Conservation (phyloP, 2,329 filamentous ascomycete genomes). For the Diaporthe sp. region DNA sequence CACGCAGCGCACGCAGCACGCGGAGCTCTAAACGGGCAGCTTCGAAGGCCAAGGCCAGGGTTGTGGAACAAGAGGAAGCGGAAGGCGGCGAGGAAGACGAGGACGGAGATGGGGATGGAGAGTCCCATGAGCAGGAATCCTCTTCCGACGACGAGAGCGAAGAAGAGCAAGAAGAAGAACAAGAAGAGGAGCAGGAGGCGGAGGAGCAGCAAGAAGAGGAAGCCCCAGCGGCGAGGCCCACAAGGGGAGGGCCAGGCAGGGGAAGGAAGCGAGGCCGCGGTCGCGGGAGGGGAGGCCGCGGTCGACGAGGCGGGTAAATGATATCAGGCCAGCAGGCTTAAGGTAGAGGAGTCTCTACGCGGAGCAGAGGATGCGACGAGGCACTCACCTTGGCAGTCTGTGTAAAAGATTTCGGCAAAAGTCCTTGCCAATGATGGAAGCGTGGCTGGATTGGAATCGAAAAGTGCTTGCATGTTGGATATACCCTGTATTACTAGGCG, state of each 20-base stretch:
- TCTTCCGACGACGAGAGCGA: conserved; percentile 37
- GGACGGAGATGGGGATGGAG: conserved; percentile 49
- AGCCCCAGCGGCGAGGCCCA: conserved; percentile 49
- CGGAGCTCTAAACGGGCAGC: conserved; percentile 57
- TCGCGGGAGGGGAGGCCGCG: conserved; percentile 41
- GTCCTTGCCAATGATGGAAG: not conserved
- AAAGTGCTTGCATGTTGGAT: not conserved
- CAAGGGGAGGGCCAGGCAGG: conserved; percentile 47
- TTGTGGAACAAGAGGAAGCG: conserved; percentile 45
- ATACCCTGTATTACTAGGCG: conserved; percentile 34
- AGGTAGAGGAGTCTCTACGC: not conserved
- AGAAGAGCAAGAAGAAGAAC: conserved; percentile 42
- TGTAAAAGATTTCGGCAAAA: not conserved
- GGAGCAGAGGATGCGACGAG: not conserved
- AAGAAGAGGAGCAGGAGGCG: conserved; percentile 18
- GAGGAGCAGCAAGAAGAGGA: conserved; percentile 46
- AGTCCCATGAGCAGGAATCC: conserved; percentile 47
- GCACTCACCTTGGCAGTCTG: not conserved
- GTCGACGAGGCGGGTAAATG: conserved; percentile 24
- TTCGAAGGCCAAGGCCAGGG: conserved; percentile 50
- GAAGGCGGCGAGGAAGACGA: conserved; percentile 46
- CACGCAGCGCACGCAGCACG: conserved; percentile 49
- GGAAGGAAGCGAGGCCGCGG: conserved; percentile 48
- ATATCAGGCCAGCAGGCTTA: not conserved
- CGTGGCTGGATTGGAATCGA: not conserved